phyloP scores from a whole-genome alignment of 345 rosid species.

The Geranium rotundifolium region DNA sequence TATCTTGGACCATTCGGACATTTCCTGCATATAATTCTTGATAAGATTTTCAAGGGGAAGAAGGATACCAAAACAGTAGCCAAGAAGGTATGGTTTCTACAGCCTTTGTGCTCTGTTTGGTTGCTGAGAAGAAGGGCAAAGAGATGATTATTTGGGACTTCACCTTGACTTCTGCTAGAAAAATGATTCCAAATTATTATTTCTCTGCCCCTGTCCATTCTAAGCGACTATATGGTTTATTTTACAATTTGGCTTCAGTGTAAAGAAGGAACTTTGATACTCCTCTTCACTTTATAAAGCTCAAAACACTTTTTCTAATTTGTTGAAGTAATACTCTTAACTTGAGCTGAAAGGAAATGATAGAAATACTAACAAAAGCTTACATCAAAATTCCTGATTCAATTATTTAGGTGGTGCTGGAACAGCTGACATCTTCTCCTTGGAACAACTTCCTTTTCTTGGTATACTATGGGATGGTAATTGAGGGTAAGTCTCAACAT shows the following conservation, averaged over 20 bases:
- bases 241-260: neutral
- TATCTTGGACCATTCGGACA: conserved; percentile 88
- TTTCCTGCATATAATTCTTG: conserved; percentile 54
- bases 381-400: conserved; percentile 6
- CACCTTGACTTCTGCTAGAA: neutral
- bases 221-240: neutral
- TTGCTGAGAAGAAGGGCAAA: neutral
- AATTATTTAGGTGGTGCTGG: conserved; percentile 47
- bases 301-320: no score
- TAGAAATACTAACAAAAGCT: neutral
- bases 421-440: conserved; percentile 81
- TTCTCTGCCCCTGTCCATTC: neutral
- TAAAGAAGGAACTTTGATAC: neutral
- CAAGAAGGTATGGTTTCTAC: conserved; percentile 49
- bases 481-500: conserved; percentile 44
- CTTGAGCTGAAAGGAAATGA: neutral
- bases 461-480: conserved; percentile 61
- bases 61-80: conserved; percentile 77
- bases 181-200: neutral
- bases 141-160: neutral
- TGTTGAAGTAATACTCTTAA: no score
- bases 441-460: conserved; percentile 78
- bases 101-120: neutral
- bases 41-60: conserved; percentile 83
- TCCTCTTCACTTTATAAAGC: no score